Evolutionary conservation across 495 filamentous ascomycete genomes (phyloP).

Genomic region (Annulohypoxylon bovei): DNA sequence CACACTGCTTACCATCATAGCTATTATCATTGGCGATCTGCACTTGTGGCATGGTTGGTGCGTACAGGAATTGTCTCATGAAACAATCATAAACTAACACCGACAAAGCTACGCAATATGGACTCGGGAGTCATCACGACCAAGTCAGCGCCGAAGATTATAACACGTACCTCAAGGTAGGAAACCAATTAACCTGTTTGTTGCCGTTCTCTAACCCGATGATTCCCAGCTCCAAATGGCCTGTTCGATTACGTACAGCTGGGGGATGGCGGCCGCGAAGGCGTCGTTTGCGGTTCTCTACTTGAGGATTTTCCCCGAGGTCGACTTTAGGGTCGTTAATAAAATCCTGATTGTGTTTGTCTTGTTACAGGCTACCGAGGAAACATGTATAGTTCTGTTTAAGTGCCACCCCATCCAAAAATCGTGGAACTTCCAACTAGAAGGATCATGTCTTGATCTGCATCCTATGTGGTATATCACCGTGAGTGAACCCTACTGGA

Average conservation of each 20-base stretch:
- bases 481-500: conserved; percentile 21
- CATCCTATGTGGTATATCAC: conserved; percentile 42
- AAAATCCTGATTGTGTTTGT: conserved; percentile 36
- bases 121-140: conserved; percentile 27
- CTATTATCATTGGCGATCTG: conserved; percentile 29
- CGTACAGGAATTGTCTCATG: not conserved
- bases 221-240: conserved; percentile 25
- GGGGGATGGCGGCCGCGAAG: conserved; percentile 36
- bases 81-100: conserved; percentile 1
- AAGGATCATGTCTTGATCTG: conserved; percentile 37
- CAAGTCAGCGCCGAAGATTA: conserved; percentile 28
- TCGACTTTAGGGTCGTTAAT: conserved; percentile 26
- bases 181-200: not conserved
- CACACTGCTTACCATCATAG: conserved; percentile 7
- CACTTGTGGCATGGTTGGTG: conserved; percentile 22
- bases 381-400: conserved; percentile 39
- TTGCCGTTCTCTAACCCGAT: not conserved
- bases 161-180: conserved; percentile 23
- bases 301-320: conserved; percentile 39
- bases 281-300: conserved; percentile 42
- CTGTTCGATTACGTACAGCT: conserved; percentile 34
- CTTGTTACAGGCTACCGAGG: conserved; percentile 34
- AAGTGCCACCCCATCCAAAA: conserved; percentile 30
- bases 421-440: conserved; percentile 35
- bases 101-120: conserved; percentile 17